Conservation (phyloP, 2,329 filamentous ascomycete genomes). For the Cladophialophora carrionii region DNA sequence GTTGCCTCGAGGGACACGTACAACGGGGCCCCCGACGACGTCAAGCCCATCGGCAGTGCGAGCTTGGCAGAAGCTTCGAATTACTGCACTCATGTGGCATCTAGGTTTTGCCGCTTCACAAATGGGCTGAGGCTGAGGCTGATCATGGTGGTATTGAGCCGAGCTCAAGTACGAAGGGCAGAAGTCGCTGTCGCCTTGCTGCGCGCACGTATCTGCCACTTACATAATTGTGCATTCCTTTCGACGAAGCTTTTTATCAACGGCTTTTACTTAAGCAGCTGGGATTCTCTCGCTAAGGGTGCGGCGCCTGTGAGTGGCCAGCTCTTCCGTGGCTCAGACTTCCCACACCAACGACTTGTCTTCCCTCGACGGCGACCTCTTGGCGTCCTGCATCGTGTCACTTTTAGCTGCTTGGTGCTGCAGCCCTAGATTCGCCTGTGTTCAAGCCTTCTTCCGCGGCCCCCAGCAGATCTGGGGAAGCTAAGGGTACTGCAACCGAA, state of each 20-base stretch:
- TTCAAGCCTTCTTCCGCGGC: not conserved
- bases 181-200: not conserved
- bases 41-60: not conserved
- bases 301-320: too few relatives aligned
- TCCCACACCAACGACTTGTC: not conserved
- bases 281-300: not conserved
- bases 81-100: not conserved
- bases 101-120: constrained; percentile 1
- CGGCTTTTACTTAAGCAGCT: not conserved
- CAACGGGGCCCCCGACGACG: not conserved
- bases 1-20: not conserved
- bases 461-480: not conserved
- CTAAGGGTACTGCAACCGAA: not conserved
- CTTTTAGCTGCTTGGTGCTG: not conserved
- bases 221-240: constrained; percentile 7
- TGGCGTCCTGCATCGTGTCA: constrained; percentile 8
- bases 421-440: not conserved
- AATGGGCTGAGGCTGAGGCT: constrained; percentile 9
- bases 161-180: not conserved
- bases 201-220: not conserved
- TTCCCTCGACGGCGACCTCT: not conserved
- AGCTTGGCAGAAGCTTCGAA: constrained; percentile 2
- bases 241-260: not conserved
- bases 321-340: not conserved
- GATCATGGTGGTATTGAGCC: not conserved